Evolutionary conservation across 805 yeast genomes (phyloP), one percentile per base, ranked within the genome.

Genomic region (Lipomyces sp.): DNA sequence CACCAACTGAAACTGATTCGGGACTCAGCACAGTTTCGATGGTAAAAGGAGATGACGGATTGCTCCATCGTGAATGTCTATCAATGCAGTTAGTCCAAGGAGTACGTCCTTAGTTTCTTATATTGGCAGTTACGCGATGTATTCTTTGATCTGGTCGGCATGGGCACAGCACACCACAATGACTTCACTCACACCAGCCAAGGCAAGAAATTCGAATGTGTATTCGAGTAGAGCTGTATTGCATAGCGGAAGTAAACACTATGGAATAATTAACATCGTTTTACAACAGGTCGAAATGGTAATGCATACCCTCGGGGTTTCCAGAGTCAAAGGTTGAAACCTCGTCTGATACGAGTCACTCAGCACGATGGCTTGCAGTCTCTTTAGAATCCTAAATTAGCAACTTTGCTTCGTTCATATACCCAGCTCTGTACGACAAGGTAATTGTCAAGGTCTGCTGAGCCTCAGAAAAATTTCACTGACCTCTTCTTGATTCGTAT

Each of bases 181-280:
- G 3, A 95, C 98, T 75, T 95, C 98, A 69, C 87, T 86, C 42
- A 92, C 97, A 37, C 92, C 91, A 2, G 97, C 92, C 71, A 86
- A 89, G 10, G 98, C 97, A 57, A 95, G 82, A 75, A 95, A 95
- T 79, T 95, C 98, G 62, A 95, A 80, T 2, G 99, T 95, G 77
- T 95, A 95, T 77, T 95, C 98, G 68, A 95, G 86, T 74, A 95
- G 83, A 8, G 99, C 99, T 24, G 91, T 91, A 75, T 93, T 94
- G 35, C 97, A 97, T 65, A 95, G 80, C 2, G 98, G 98, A 69
- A 95, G 81, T 53, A 95, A 81, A 79, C 99, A 95, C 77, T 75
- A 13, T 10, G 35, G 35, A 11, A 35, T 48, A 30, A 42, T 50
- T 35, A 54, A 57, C 13, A 10, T 35, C 45, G 24, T n/a, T 8